Base-by-base conservation (phyloP, 73 alveolate species). In the Uronychia binucleata region DNA sequence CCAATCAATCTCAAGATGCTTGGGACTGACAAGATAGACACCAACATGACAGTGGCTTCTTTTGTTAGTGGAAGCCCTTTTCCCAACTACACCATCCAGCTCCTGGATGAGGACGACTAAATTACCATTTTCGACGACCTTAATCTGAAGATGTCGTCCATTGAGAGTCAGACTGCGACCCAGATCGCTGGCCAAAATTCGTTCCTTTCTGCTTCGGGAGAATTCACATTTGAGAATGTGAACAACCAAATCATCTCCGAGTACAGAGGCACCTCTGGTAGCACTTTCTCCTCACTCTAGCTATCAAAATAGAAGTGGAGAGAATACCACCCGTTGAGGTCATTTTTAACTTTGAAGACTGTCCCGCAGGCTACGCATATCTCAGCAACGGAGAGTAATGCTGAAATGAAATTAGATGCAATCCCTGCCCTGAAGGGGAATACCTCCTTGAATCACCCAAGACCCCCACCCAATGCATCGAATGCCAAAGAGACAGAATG, bases 1-100 rank as follows among this genome's bases (percentile, higher is more conserved):
- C 86, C 86, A 26, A 30, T 79, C 60, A 57, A 46, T 1, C 19
- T 79, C 46, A 79, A 79, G 31, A 29, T 25, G 19, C 67, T 46
- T 11, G 67, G 67, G 67, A 11, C 19, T 46, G 67, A 46, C 5
- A 19, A 46, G 19, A 46, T 46, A n/a, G n/a, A n/a, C n/a, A n/a
- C n/a, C n/a, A n/a, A n/a, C n/a, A n/a, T n/a, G n/a, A n/a, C n/a
- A n/a, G n/a, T n/a, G n/a, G n/a, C n/a, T n/a, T n/a, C n/a, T n/a
- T n/a, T n/a, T 46, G 67, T 5, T 11, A 46, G 67, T 46, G 67
- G 67, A 19, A 19, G 67, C 19, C 5, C 67, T 11, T 46, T 46
- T 5, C 5, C 5, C 5, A 46, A 46, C 19, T 46, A 46, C n/a
- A 46, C 19, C n/a, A 46, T 46, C 19, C n/a, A 5, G 19, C 19